A percentile compares a stretch with the other conserved stretches of the same genome.
These are phyloP conservation scores for Metarhizium robertsii DNA, from an alignment of 2,329 filamentous ascomycete genomes.

Conservation along the genomic window DNA sequence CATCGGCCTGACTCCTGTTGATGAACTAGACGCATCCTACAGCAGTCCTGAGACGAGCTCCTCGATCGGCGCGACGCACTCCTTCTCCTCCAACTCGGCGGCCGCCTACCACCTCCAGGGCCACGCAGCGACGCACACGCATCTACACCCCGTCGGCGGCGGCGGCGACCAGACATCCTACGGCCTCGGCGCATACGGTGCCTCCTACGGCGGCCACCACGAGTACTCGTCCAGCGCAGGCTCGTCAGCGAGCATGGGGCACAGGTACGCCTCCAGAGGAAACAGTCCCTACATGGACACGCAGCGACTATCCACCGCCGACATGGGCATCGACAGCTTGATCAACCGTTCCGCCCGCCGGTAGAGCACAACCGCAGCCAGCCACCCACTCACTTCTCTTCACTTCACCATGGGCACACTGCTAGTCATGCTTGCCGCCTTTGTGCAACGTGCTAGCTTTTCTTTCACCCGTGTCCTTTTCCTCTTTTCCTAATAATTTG, in stretches of 20 bases:
- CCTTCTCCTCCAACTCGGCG: slow-evolving; percentile 27
- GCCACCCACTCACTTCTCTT: background rate
- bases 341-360: slow-evolving; percentile 39
- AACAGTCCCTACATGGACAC: slow-evolving; percentile 38
- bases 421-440: background rate
- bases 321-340: slow-evolving; percentile 53
- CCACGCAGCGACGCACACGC: background rate
- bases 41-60: slow-evolving; percentile 43
- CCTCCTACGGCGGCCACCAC: slow-evolving; percentile 20
- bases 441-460: background rate
- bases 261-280: slow-evolving; percentile 21
- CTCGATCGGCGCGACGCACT: slow-evolving; percentile 28
- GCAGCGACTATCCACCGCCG: slow-evolving; percentile 43
- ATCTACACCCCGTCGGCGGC: slow-evolving; percentile 5
- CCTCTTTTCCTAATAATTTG: background rate
- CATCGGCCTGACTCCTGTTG: slow-evolving; percentile 48
- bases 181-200: slow-evolving; percentile 16
- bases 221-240: slow-evolving; percentile 47
- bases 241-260: slow-evolving; percentile 31
- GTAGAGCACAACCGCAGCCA: slow-evolving; percentile 7
- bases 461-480: background rate
- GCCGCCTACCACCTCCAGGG: slow-evolving; percentile 6
- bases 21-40: slow-evolving; percentile 49
- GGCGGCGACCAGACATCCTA: slow-evolving; percentile 3
- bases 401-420: background rate